Percentiles rank a stretch among this genome's conserved stretches.
Evolutionary conservation across 306 rosid genomes (phyloP).

Genomic region (Sphenostylis stenocarpa): DNA sequence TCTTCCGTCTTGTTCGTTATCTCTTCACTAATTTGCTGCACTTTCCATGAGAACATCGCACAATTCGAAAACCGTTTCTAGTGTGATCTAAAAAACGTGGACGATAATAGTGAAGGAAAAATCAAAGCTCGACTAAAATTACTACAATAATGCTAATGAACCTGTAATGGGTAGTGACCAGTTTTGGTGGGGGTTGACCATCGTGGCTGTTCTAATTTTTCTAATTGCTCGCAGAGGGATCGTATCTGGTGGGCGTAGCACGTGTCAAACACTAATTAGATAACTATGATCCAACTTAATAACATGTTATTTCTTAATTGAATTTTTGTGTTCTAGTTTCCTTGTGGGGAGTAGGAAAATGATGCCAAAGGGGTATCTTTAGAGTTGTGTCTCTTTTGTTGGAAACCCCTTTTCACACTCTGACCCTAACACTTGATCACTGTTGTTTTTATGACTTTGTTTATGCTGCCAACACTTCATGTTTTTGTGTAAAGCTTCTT

Average conservation of each 20-base stretch:
- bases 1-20: slow-evolving; percentile 34
- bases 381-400: slow-evolving; percentile 12
- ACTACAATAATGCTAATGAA: slow-evolving; percentile 33
- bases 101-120: not conserved
- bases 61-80: slow-evolving; percentile 12
- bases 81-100: not conserved
- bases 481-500: not conserved
- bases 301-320: not conserved
- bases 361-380: slow-evolving; percentile 26
- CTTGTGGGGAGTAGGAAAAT: slow-evolving; percentile 64
- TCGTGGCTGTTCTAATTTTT: not conserved
- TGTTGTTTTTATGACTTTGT: not conserved
- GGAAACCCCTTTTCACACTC: slow-evolving; percentile 47
- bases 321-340: slow-evolving; percentile 48
- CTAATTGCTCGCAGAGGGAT: not conserved
- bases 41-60: slow-evolving; percentile 7
- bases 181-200: slow-evolving; percentile 35
- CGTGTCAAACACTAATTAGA: slow-evolving; percentile 24
- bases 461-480: not conserved
- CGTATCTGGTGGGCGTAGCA: slow-evolving; percentile 10
- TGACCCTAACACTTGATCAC: slow-evolving; percentile 1
- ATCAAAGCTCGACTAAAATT: slow-evolving; percentile 18
- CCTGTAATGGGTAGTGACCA: slow-evolving; percentile 37
- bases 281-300: slow-evolving; percentile 13
- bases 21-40: slow-evolving; percentile 35